Evolutionary conservation across 2,329 filamentous ascomycete species (phyloP).

Genomic region (Remersonia thermophila): DNA sequence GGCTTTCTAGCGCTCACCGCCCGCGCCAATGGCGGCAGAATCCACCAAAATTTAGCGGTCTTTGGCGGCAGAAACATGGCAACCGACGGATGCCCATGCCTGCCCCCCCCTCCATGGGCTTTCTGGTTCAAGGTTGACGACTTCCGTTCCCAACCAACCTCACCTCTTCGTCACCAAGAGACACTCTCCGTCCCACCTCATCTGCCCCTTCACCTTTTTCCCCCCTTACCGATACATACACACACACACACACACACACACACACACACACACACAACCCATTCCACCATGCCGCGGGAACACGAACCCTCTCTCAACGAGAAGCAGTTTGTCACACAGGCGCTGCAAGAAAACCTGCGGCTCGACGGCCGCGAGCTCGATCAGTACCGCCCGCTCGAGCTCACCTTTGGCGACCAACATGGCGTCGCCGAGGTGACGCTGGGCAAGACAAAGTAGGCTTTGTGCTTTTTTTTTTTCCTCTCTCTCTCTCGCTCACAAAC

Average conservation of each 20-base stretch:
- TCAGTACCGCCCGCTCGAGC: conserved; percentile 62
- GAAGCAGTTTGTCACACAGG: conserved; percentile 72
- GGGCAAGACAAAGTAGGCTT: conserved; percentile 70
- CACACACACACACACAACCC: too few relatives aligned
- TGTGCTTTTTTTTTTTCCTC: background rate
- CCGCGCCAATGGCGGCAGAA: conserved; percentile 16
- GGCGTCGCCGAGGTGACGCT: conserved; percentile 77
- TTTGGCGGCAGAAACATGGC: conserved; percentile 18
- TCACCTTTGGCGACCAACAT: conserved; percentile 82
- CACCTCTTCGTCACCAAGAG: too few relatives aligned
- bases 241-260: too few relatives aligned
- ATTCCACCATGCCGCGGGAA: conserved; percentile 71
- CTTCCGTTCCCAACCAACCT: background rate
- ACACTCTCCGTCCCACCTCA: background rate
- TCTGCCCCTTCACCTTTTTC: too few relatives aligned
- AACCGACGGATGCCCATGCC: conserved; percentile 7
- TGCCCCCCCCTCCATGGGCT: conserved; percentile 11
- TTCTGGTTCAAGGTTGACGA: background rate
- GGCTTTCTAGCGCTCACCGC: conserved; percentile 14
- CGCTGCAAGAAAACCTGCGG: conserved; percentile 67
- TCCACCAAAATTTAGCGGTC: conserved; percentile 16
- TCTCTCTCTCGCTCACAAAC: too few relatives aligned
- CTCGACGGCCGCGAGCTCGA: conserved; percentile 76
- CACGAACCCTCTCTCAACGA: conserved; percentile 81
- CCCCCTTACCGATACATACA: too few relatives aligned